Conservation (phyloP, 2,329 filamentous ascomycete genomes). For the Sporothrix mexicana region DNA sequence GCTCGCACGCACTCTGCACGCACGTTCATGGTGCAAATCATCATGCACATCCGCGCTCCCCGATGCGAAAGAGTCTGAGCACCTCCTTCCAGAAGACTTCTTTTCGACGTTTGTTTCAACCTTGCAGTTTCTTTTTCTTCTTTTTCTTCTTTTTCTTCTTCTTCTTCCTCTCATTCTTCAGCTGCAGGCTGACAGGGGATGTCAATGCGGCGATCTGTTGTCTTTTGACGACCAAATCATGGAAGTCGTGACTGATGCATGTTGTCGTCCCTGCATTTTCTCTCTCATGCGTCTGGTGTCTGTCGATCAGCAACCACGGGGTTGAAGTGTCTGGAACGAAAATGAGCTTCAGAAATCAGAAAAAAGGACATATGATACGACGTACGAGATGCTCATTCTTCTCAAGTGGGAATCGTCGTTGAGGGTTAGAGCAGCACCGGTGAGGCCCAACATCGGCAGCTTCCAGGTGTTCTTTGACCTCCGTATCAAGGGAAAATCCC, state of each 20-base stretch:
- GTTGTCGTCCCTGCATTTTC: neutral
- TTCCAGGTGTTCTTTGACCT: neutral
- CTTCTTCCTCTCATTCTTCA: neutral
- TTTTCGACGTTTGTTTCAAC: neutral
- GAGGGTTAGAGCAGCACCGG: neutral
- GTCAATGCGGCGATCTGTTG: neutral
- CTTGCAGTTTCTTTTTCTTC: neutral
- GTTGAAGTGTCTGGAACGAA: neutral
- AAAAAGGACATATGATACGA: neutral
- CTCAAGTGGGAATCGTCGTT: neutral
- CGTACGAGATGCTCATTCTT: too few relatives aligned
- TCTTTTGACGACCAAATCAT: too few relatives aligned
- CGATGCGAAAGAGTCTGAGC: constrained; percentile 14
- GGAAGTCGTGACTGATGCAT: too few relatives aligned
- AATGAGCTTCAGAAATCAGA: too few relatives aligned
- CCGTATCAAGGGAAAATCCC: neutral
- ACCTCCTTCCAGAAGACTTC: neutral
- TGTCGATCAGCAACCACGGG: constrained; percentile 5
- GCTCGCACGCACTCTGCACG: neutral
- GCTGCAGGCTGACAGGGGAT: constrained; percentile 4
- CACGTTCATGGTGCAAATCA: constrained; percentile 7
- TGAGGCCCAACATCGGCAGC: constrained; percentile 1
- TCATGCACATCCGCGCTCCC: constrained; percentile 22
- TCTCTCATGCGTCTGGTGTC: constrained; percentile 14
- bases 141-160: constrained; percentile 17